Conservation (phyloP, 108 stramenopile species). For the Skeletonema costatum region DNA sequence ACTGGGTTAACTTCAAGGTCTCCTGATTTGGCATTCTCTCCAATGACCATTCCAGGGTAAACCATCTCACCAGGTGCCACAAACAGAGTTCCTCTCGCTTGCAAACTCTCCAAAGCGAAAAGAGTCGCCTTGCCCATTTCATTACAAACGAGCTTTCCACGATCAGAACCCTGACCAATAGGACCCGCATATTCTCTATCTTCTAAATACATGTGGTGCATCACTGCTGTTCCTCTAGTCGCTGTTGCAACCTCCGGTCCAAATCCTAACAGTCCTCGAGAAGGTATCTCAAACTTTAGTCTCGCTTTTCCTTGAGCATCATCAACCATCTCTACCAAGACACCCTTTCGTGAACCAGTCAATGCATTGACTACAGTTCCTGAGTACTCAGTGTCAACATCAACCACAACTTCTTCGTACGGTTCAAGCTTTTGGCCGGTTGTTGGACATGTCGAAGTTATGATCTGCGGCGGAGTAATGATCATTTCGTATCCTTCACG, state of each 20-base stretch:
- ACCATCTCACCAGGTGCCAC: constrained; percentile 86
- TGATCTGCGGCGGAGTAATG: constrained; percentile 92
- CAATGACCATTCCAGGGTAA: constrained; percentile 96
- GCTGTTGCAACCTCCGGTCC: constrained; percentile 89
- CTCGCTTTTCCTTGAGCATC: constrained; percentile 83
- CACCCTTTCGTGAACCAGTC: constrained; percentile 91
- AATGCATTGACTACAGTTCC: constrained; percentile 90
- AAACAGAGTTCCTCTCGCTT: constrained; percentile 90
- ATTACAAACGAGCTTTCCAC: constrained; percentile 90
- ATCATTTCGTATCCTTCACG: constrained; percentile 97
- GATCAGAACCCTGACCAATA: constrained; percentile 73
- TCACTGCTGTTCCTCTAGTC: constrained; percentile 91
- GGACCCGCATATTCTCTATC: constrained; percentile 83
- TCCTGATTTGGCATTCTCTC: constrained; percentile 75
- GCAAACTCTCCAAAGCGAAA: constrained; percentile 79
- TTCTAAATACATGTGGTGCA: constrained; percentile 90
- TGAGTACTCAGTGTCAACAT: constrained; percentile 88
- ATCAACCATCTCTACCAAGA: constrained; percentile 83
- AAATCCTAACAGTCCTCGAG: constrained; percentile 95
- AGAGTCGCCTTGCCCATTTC: constrained; percentile 87
- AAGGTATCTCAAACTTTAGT: constrained; percentile 92
- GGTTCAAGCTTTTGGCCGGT: constrained; percentile 88
- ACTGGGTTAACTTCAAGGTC: constrained; percentile 92
- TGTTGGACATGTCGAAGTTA: constrained; percentile 73
- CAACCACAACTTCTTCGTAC: constrained; percentile 94